Evolutionary conservation across 192 early-diverging fungal genomes (phyloP), one percentile per base, ranked within the genome.

Genomic region (Coemansia sp.): DNA sequence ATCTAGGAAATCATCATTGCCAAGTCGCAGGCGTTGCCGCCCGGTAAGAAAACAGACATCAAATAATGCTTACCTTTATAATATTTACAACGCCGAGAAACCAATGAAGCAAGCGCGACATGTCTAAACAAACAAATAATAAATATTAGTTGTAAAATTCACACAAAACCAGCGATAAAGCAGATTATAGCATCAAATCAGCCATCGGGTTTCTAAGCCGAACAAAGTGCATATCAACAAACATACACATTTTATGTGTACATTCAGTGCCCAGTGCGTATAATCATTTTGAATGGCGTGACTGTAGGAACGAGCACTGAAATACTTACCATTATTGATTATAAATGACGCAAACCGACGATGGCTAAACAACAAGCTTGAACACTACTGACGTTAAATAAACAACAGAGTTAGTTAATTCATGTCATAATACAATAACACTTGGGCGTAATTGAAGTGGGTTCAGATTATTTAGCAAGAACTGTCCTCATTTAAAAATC

Each of bases 1-100:
- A 90, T 90, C 88, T 86, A 88, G 15, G 84, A 65, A 56, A 69
- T 88, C 87, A 88, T 90, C 87, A 85, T 82, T 64, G 85, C 74
- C 67, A 35, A 57, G 12, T n/a, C 67, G 57, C 60, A 45, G 39
- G 29, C 29, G 29, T 32, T 32, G 29, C 19, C 29, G 29, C 29
- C 47, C n/a, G 6, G 21, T 32, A 2, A 4, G n/a, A 35, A 57
- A 21, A 54, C 25, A 53, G 11, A 48, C 49, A 21, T 60, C 4
- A 45, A 29, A 60, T 25, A 24, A 49, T 2, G 47, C 25, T 53
- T 53, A 25, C 51, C 25, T 52, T 6, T 27, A 11, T 35, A 53
- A 29, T 32, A 32, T 32, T 32, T 32, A 32, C 29, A 32, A 32
- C 29, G 29, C 29, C 5, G 29, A 32, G 29, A 32, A 32, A 32